These are phyloP conservation scores for Fusarium sp. DNA, from an alignment of 2,329 filamentous ascomycete species.

Conservation along the genomic window DNA sequence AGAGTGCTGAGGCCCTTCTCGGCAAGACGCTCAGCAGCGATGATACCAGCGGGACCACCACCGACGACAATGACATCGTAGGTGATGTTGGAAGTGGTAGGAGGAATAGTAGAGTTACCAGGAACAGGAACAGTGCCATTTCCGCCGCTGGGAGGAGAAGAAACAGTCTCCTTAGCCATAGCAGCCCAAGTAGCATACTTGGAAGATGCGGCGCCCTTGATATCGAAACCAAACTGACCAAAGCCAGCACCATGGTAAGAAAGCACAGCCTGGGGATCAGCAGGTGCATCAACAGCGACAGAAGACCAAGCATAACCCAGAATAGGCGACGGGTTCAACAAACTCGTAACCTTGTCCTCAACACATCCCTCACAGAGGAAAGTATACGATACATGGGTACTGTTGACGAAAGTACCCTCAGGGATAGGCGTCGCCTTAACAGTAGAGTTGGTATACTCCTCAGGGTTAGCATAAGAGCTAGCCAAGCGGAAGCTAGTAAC, in stretches of 20 bases:
- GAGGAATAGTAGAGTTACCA: slow-evolving; percentile 27
- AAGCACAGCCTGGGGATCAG: slow-evolving; percentile 50
- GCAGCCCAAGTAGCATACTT: slow-evolving; percentile 44
- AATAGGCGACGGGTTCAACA: slow-evolving; percentile 38
- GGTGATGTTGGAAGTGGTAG: slow-evolving; percentile 40
- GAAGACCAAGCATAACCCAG: slow-evolving; percentile 57
- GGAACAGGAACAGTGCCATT: slow-evolving; percentile 15
- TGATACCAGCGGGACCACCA: slow-evolving; percentile 45
- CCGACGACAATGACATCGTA: slow-evolving; percentile 47
- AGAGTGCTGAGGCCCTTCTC: slow-evolving; percentile 43
- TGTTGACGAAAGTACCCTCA: slow-evolving; percentile 64
- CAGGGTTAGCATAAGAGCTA: slow-evolving; percentile 60
- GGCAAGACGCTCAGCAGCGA: slow-evolving; percentile 44
- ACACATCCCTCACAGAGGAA: slow-evolving; percentile 64
- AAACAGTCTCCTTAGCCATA: slow-evolving; percentile 41
- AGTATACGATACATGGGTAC: slow-evolving; percentile 64
- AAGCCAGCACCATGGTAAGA: slow-evolving; percentile 57
- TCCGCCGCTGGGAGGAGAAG: slow-evolving; percentile 16
- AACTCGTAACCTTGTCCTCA: slow-evolving; percentile 49
- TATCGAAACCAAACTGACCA: slow-evolving; percentile 51
- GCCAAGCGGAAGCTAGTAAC: slow-evolving; percentile 47
- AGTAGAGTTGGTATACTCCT: slow-evolving; percentile 57
- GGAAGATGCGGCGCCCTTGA: slow-evolving; percentile 51
- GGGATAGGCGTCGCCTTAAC: slow-evolving; percentile 57
- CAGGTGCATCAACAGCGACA: slow-evolving; percentile 50